Base-by-base conservation (phyloP, 371 early-diverging fungal species). In the Mortierella sp. region DNA sequence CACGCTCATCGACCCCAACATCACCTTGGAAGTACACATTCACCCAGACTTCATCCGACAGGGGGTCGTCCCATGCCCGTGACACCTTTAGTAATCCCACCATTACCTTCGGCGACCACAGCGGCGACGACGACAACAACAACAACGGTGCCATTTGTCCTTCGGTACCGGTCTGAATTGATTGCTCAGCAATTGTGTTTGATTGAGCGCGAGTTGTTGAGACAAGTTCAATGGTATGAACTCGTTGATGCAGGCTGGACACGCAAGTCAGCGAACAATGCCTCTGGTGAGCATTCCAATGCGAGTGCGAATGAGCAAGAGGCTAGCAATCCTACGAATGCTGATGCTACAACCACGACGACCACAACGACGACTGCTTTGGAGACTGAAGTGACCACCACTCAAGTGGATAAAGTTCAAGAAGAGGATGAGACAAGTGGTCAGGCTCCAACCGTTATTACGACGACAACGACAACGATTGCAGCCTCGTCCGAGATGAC, bases 151-250 rank as follows among this genome's bases (percentile, higher is more conserved):
- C 52, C 84, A 57, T 86, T 86, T 46, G 85, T 92, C 53, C 73
- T 92, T 48, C 67, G 70, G 4, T 84, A 85, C 56, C 81, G 89
- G 18, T 87, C 90, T 1, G 90, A 88, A 37, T 29, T 75, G 7
- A 82, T 92, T 68, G 90, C 89, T 1, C 84, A 87, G 50, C 90
- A 91, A 51, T 63, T 91, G 21, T 90, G 90, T 68, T 63, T 89
- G 48, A 84, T 91, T 53, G 92, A 92, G 71, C 82, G 83, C 7
- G 82, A 85, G 19, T 68, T 84, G 3, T 55, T 92, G 52, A 72
- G 79, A 6, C 82, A 81, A 18, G 83, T 90, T 16, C 81, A 82
- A 43, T 92, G 92, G 92, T 85, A 87, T 61, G 91, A 92, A 21
- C 67, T 92, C 55, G 86, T 90, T 0, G 86, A 88, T 50, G 84